phyloP scores from a whole-genome alignment of 176 grass and related monocot genomes.

The Cenchrus fungigraminus region DNA sequence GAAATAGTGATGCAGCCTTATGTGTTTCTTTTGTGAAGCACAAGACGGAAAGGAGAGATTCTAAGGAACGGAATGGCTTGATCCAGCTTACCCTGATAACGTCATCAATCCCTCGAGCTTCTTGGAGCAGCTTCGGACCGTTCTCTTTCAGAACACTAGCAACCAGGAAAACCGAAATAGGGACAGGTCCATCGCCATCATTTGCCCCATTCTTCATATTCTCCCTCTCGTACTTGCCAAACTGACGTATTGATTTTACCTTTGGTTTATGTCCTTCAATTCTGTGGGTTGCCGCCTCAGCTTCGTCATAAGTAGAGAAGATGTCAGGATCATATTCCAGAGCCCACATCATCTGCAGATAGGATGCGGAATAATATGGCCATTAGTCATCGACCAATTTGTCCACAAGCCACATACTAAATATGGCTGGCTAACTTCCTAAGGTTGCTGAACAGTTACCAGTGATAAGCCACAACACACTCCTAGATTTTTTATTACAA shows the following conservation, averaged over 20 bases:
- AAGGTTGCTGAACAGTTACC: neutral
- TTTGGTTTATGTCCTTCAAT: conserved; percentile 63
- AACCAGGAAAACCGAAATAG: conserved; percentile 96
- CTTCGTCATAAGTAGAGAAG: conserved; percentile 68
- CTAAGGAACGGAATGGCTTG: neutral
- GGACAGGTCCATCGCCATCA: conserved; percentile 63
- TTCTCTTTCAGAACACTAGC: conserved; percentile 97
- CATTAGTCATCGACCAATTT: neutral
- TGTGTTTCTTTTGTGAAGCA: conserved; percentile 6
- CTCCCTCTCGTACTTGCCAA: conserved; percentile 91
- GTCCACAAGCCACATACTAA: neutral
- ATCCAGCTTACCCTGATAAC: conserved; percentile 73
- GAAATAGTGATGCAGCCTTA: neutral
- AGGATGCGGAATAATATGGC: conserved; percentile 27
- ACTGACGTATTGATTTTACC: conserved; percentile 70
- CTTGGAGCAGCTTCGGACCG: conserved; percentile 71
- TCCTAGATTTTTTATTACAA: neutral
- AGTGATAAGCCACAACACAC: neutral
- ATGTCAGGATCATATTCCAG: conserved; percentile 93
- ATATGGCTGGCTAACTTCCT: neutral
- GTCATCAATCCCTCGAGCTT: conserved; percentile 89
- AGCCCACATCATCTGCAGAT: conserved; percentile 96
- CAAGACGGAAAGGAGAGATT: neutral
- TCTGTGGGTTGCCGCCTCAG: conserved; percentile 44
- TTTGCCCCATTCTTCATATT: conserved; percentile 74